Conservation (phyloP, 2,329 filamentous ascomycete genomes). For the Fusarium nisikadoi region DNA sequence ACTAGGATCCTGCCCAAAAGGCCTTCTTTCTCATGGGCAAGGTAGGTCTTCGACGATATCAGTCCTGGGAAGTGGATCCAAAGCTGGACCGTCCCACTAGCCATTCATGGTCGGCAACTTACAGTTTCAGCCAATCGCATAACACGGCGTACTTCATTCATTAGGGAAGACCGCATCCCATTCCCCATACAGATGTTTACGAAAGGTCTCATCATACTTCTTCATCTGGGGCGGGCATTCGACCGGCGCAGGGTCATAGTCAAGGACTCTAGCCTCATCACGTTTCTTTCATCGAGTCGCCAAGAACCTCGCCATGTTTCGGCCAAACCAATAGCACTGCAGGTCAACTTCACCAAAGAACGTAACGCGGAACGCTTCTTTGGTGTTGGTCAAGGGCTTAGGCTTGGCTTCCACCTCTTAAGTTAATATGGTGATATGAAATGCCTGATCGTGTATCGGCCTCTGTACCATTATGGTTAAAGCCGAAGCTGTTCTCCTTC, state of each 20-base stretch:
- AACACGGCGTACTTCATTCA: not conserved
- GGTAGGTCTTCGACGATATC: slow-evolving; percentile 55
- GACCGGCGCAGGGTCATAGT: not conserved
- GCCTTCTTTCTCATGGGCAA: slow-evolving; percentile 81
- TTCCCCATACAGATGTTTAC: not conserved
- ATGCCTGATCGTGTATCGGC: not conserved
- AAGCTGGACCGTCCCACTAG: too few relatives aligned
- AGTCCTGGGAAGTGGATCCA: not conserved
- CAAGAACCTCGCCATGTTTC: not conserved
- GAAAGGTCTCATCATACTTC: accelerated
- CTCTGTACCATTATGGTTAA: not conserved
- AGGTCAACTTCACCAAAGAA: not conserved
- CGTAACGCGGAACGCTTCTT: not conserved
- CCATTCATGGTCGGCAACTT: not conserved
- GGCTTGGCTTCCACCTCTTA: not conserved
- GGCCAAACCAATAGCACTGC: not conserved
- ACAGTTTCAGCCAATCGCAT: not conserved
- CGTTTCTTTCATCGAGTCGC: not conserved
- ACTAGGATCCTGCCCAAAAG: slow-evolving; percentile 98
- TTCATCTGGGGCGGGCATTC: not conserved
- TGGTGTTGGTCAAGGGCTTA: too few relatives aligned
- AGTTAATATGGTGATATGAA: not conserved
- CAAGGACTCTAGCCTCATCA: not conserved
- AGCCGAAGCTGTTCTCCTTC: accelerated
- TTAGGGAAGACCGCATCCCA: accelerated